A percentile compares a stretch with the other conserved stretches of the same genome.
Evolutionary conservation across 345 rosid species (phyloP).

Genomic region (Lepidium africanum): DNA sequence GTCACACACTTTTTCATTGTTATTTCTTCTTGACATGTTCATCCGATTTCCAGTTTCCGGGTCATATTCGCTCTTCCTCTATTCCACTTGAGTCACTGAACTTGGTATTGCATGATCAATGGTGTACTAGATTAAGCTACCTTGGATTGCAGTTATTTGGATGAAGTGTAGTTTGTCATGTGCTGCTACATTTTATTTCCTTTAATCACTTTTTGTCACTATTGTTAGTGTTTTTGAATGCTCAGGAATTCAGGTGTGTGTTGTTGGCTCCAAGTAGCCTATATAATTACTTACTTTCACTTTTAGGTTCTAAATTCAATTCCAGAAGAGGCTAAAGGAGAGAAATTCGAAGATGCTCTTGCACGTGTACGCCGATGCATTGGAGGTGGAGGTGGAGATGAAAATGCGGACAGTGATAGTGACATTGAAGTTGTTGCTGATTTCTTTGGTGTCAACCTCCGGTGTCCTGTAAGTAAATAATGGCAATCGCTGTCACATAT

Average conservation of each 20-base stretch:
- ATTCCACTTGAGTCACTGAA: background rate
- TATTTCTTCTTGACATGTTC: background rate
- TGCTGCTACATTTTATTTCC: background rate
- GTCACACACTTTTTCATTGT: background rate
- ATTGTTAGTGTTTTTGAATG: background rate
- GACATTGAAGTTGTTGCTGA: constrained; percentile 98
- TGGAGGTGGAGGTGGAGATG: constrained; percentile 80
- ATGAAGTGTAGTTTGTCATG: background rate
- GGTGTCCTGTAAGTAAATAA: constrained; percentile 82
- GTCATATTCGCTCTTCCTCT: background rate
- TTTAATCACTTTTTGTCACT: background rate
- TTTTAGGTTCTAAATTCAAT: constrained; percentile 71
- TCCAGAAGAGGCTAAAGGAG: constrained; percentile 84
- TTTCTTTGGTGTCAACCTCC: constrained; percentile 63
- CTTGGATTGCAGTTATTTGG: background rate
- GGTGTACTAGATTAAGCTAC: background rate
- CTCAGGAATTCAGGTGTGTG: background rate
- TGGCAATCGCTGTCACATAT: background rate
- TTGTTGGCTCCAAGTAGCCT: background rate
- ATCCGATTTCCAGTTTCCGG: background rate
- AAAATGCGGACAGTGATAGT: constrained; percentile 90
- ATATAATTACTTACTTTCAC: background rate
- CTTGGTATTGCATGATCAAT: background rate
- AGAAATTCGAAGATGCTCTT: constrained; percentile 74
- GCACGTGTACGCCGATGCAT: constrained; percentile 86